Conservation (phyloP, 768 basidiomycete genomes). For the Mycena albidolilacea region DNA sequence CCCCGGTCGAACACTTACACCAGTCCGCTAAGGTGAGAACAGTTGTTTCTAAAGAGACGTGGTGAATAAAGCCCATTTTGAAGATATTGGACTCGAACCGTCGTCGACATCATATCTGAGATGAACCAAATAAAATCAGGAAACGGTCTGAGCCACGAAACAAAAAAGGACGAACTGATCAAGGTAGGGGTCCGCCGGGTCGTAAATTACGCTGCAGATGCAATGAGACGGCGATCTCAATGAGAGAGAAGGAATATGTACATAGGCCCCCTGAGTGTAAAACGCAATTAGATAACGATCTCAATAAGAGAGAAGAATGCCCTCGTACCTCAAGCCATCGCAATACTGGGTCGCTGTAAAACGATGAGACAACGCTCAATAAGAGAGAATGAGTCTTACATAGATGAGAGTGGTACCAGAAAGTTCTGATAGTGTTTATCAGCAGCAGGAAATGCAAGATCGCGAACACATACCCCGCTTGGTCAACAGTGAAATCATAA, state of each 20-base stretch:
- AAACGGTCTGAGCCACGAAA: not conserved
- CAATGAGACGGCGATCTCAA: slow-evolving; percentile 2
- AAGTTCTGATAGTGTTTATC: slow-evolving; percentile 58
- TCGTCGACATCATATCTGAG: slow-evolving; percentile 16
- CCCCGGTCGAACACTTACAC: slow-evolving; percentile 44
- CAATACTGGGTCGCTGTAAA: slow-evolving; percentile 47
- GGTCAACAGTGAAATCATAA: slow-evolving; percentile 55
- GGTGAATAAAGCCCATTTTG: not conserved
- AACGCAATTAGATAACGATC: too few species aligned
- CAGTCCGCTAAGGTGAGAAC: slow-evolving; percentile 62
- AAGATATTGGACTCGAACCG: not conserved
- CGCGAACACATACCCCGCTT: slow-evolving; percentile 5
- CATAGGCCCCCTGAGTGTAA: too few species aligned
- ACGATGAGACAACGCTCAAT: not conserved
- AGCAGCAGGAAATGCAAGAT: not conserved
- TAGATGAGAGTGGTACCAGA: slow-evolving; percentile 55
- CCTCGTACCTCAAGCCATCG: slow-evolving; percentile 56
- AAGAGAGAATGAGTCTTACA: not conserved
- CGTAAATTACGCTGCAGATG: slow-evolving; percentile 57
- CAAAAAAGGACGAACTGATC: not conserved
- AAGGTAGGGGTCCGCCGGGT: slow-evolving; percentile 46
- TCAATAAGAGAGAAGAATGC: too few species aligned
- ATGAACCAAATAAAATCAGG: not conserved
- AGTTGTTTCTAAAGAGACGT: slow-evolving; percentile 51
- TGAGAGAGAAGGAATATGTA: too few species aligned